phyloP scores from a whole-genome alignment of 441 rosid species.

The Capsella rubella region DNA sequence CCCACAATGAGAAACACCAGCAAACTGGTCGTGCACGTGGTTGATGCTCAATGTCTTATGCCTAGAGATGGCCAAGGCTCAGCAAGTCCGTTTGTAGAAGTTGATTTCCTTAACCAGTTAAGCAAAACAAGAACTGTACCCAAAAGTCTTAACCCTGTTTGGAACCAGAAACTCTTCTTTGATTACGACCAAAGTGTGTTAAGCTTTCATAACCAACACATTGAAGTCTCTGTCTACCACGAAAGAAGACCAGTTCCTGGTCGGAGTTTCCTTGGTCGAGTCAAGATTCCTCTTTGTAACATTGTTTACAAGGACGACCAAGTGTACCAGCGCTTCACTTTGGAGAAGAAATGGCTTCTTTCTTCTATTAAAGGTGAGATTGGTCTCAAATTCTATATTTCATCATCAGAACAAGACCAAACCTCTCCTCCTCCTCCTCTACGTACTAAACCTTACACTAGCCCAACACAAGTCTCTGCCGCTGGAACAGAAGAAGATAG shows the following conservation, averaged over 20 bases:
- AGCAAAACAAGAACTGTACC: conserved; percentile 60
- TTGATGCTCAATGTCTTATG: conserved; percentile 65
- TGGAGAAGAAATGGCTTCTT: conserved; percentile 54
- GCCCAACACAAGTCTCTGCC: conserved; percentile 14
- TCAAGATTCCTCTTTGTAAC: conserved; percentile 51
- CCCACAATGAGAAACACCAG: conserved; percentile 46
- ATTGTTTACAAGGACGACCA: conserved; percentile 56
- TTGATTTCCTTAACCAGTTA: conserved; percentile 57
- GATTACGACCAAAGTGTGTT: conserved; percentile 39
- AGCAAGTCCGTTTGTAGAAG: conserved; percentile 55
- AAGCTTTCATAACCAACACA: conserved; percentile 36
- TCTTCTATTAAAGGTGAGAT: conserved; percentile 61
- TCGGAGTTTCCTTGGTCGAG: conserved; percentile 57
- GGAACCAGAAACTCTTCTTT: conserved; percentile 60
- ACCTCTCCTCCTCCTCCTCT: conserved; percentile 25
- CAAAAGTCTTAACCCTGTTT: conserved; percentile 56
- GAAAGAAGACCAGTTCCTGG: conserved; percentile 54
- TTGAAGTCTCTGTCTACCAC: conserved; percentile 53
- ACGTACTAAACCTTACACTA: conserved; percentile 30
- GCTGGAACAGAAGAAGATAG: conserved; percentile 39
- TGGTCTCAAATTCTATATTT: conserved; percentile 53
- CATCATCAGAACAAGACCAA: conserved; percentile 42
- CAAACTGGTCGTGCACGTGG: conserved; percentile 63
- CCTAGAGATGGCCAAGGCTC: conserved; percentile 64
- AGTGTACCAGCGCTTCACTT: conserved; percentile 53